Conservation (phyloP, 768 basidiomycete species). For the Scleroderma citrinum region DNA sequence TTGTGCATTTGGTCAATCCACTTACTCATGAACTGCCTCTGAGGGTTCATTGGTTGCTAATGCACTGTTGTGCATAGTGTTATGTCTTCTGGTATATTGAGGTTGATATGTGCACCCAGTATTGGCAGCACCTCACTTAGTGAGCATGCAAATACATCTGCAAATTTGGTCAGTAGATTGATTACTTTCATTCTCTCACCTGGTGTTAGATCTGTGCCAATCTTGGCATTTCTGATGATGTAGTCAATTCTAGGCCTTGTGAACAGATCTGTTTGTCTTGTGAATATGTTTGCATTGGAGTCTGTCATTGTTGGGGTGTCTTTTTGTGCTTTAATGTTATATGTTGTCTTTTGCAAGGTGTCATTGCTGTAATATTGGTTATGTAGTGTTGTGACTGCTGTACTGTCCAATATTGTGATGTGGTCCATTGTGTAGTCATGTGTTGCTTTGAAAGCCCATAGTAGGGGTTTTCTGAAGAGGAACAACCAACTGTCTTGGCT, state of each 20-base stretch:
- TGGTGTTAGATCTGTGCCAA: conserved; percentile 28
- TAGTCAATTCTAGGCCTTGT: conserved; percentile 9
- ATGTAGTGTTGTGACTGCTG: neutral
- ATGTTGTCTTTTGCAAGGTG: too few relatives aligned
- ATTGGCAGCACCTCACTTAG: conserved; percentile 34
- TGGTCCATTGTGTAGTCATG: conserved; percentile 21
- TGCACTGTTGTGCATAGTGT: neutral
- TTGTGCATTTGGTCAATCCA: neutral
- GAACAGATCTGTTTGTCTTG: neutral
- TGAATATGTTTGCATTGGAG: neutral
- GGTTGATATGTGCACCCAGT: neutral
- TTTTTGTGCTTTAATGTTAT: neutral
- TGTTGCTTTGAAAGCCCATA: conserved; percentile 14
- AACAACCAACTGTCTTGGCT: conserved; percentile 24
- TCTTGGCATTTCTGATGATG: conserved; percentile 12
- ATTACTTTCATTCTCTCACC: conserved; percentile 18
- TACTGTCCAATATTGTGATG: neutral
- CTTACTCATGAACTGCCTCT: neutral
- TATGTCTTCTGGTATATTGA: neutral
- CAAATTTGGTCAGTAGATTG: conserved; percentile 22
- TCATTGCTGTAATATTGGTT: too few relatives aligned
- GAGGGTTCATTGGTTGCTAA: neutral
- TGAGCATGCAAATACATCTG: conserved; percentile 36
- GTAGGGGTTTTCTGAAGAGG: conserved; percentile 25
- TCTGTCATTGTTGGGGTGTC: neutral